Evolutionary conservation across 1,284 basidiomycete species (phyloP).

Genomic region (Marasmius sp.): DNA sequence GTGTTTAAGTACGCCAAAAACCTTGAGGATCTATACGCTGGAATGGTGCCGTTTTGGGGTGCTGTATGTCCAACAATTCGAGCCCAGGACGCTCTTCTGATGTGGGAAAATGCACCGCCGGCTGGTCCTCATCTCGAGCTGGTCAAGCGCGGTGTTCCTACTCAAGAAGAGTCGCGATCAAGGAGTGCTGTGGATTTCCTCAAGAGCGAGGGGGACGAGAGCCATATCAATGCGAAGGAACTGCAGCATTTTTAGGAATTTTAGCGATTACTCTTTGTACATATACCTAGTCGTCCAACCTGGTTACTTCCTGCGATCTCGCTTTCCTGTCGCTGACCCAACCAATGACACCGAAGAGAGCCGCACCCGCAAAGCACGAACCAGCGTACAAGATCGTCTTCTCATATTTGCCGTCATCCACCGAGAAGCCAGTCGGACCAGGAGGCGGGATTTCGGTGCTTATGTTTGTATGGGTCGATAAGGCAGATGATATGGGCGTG

Average conservation of each 20-base stretch:
- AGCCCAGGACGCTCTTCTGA: neutral
- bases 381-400: slow-evolving; percentile 30
- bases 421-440: slow-evolving; percentile 21
- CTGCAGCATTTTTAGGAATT: no score
- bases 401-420: slow-evolving; percentile 27
- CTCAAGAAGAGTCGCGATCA: no score
- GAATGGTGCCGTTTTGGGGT: slow-evolving; percentile 3
- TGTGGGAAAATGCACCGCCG: neutral
- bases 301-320: neutral
- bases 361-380: slow-evolving; percentile 29
- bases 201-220: no score
- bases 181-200: no score
- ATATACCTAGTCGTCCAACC: neutral
- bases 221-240: no score
- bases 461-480: slow-evolving; percentile 3
- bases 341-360: slow-evolving; percentile 21
- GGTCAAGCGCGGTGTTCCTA: neutral
- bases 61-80: neutral
- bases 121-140: neutral
- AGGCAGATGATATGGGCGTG: slow-evolving; percentile 37
- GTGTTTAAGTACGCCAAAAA: neutral
- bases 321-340: slow-evolving; percentile 9
- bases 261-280: neutral
- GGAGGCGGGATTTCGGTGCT: neutral
- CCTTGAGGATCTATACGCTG: neutral